These are phyloP conservation scores for Globisporangium emineosum DNA, from an alignment of 352 stramenopile species.

Conservation along the genomic window DNA sequence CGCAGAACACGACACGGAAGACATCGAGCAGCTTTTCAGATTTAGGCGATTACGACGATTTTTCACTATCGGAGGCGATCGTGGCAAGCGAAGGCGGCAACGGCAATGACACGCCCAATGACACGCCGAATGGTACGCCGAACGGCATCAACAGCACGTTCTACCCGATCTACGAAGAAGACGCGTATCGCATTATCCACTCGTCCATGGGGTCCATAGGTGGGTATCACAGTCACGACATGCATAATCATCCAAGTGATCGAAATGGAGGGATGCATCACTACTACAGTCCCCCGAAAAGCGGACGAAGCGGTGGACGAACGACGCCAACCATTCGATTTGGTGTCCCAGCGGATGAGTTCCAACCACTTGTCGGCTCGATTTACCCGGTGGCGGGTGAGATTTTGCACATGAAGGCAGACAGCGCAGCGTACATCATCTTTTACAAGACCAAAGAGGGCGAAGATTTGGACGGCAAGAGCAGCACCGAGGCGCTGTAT, in stretches of 20 bases:
- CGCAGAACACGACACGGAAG: conserved; percentile 61
- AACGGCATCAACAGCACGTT: conserved; percentile 51
- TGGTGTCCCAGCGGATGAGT: conserved; percentile 53
- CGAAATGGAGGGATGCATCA: conserved; percentile 12
- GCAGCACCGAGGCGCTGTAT: conserved; percentile 34
- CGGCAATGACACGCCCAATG: conserved; percentile 27
- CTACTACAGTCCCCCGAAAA: conserved; percentile 33
- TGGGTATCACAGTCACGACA: conserved; percentile 26
- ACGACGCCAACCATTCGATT: conserved; percentile 60
- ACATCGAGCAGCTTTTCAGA: conserved; percentile 87
- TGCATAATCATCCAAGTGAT: conserved; percentile 14
- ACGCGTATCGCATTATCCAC: conserved; percentile 62
- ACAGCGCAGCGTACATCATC: conserved; percentile 85
- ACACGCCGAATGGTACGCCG: conserved; percentile 23
- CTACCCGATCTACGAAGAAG: conserved; percentile 79
- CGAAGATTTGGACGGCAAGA: conserved; percentile 40
- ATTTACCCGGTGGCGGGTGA: conserved; percentile 78
- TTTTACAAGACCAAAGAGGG: conserved; percentile 69
- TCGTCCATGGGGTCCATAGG: conserved; percentile 40
- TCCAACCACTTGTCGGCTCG: conserved; percentile 52
- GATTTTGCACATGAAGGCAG: conserved; percentile 62
- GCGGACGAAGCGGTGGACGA: conserved; percentile 37
- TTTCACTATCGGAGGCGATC: conserved; percentile 64
- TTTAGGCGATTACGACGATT: conserved; percentile 83
- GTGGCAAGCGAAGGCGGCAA: conserved; percentile 27